Evolutionary conservation across 148 eudicot genomes (phyloP), one percentile per base, ranked within the genome.

Genomic region (Nyssa sinensis): DNA sequence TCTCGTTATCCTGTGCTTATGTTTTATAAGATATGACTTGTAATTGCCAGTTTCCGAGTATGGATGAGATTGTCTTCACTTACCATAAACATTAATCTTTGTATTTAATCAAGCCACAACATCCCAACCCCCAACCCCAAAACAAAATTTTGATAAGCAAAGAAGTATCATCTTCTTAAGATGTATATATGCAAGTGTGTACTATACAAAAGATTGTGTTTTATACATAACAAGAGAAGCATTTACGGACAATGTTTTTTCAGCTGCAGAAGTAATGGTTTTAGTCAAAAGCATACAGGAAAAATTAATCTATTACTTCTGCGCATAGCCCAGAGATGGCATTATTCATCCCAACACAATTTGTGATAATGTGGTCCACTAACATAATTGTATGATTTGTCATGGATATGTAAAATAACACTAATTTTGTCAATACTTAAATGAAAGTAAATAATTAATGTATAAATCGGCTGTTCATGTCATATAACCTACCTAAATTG

Each of bases 121-220:
- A n/a, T n/a, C n/a, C n/a, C n/a, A n/a, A n/a, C n/a, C n/a, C n/a
- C n/a, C n/a, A n/a, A n/a, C n/a, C n/a, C n/a, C n/a, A n/a, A n/a
- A n/a, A n/a, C n/a, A n/a, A n/a, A n/a, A n/a, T n/a, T n/a, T n/a
- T n/a, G n/a, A n/a, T n/a, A n/a, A n/a, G n/a, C n/a, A n/a, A n/a
- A n/a, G n/a, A n/a, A n/a, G n/a, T n/a, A n/a, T n/a, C n/a, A n/a
- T n/a, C n/a, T n/a, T n/a, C n/a, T n/a, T n/a, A n/a, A n/a, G n/a
- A n/a, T n/a, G n/a, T n/a, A n/a, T n/a, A n/a, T n/a, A n/a, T n/a
- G n/a, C n/a, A n/a, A 24, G 55, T 60, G 23, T 55, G 23, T 61
- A 3, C 55, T 34, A 59, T 53, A 44, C n/a, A 39, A 73, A 7
- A 37, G 47, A 68, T 53, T 39, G 17, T 41, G 39, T 78, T 41